These are phyloP conservation scores for Apiospora sp. DNA, from an alignment of 2,329 filamentous ascomycete genomes.

Conservation along the genomic window DNA sequence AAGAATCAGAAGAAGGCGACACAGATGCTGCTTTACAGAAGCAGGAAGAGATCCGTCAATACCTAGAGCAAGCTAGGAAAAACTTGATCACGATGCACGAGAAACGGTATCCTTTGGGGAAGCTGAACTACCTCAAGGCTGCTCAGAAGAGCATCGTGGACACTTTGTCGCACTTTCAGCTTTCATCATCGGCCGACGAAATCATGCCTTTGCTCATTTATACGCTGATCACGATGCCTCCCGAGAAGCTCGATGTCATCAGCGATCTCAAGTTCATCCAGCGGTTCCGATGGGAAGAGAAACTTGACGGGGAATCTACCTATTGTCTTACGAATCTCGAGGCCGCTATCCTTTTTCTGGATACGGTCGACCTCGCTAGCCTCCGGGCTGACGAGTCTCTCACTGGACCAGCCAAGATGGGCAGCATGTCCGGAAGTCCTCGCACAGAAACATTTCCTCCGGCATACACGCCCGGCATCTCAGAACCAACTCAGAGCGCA, in stretches of 20 bases:
- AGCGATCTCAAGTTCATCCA: constrained; percentile 97
- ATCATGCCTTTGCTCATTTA: constrained; percentile 98
- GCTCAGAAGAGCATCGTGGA: constrained; percentile 96
- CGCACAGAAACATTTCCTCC: constrained; percentile 65
- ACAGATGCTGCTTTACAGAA: constrained; percentile 66
- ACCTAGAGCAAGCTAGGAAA: constrained; percentile 73
- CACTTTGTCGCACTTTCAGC: constrained; percentile 72
- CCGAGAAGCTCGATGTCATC: constrained; percentile 85
- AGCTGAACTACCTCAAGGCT: constrained; percentile 85
- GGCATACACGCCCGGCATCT: constrained; percentile 56
- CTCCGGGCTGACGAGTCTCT: constrained; percentile 81
- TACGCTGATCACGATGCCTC: constrained; percentile 88
- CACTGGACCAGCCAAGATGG: constrained; percentile 69
- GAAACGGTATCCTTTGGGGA: constrained; percentile 87
- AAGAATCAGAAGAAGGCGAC: constrained; percentile 60
- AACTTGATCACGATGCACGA: constrained; percentile 85
- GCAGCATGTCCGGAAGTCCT: constrained; percentile 56
- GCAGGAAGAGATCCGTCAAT: constrained; percentile 73
- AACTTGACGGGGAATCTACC: constrained; percentile 90
- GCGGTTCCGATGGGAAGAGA: constrained; percentile 83
- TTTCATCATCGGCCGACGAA: constrained; percentile 92
- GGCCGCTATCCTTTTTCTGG: constrained; percentile 90
- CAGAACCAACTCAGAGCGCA: not conserved
- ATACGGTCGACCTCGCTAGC: constrained; percentile 93
- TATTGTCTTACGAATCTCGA: constrained; percentile 97